Evolutionary conservation across 23 red algal species (phyloP).

Genomic region (Gracilaria domingensis): DNA sequence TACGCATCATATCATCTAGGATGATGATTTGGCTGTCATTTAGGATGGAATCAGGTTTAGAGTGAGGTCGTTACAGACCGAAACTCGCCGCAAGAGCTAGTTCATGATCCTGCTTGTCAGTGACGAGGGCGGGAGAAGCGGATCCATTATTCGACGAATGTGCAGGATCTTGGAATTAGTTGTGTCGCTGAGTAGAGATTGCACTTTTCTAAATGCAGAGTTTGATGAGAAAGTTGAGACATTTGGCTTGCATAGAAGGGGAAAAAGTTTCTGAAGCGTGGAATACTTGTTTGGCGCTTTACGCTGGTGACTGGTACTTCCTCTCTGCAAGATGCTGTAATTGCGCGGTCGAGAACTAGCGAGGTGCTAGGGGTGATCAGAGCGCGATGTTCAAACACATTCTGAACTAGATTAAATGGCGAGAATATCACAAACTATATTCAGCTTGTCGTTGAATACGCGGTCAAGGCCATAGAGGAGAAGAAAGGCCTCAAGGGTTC

Average conservation of each 20-base stretch:
- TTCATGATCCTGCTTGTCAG: slow-evolving; percentile 57
- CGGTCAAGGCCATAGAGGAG: too few relatives aligned
- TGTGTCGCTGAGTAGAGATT: slow-evolving; percentile 41
- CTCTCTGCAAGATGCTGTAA: slow-evolving; percentile 54
- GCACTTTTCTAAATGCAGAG: slow-evolving; percentile 52
- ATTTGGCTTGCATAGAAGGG: slow-evolving; percentile 40
- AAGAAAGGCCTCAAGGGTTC: too few relatives aligned
- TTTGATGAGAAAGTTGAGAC: slow-evolving; percentile 56
- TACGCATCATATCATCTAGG: slow-evolving; percentile 46
- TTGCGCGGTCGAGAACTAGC: slow-evolving; percentile 39
- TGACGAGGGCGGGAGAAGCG: slow-evolving; percentile 50
- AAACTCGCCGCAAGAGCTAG: slow-evolving; percentile 42
- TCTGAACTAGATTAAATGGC: too few relatives aligned
- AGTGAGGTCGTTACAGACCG: slow-evolving; percentile 39
- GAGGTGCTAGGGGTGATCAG: slow-evolving; percentile 49
- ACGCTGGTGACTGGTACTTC: slow-evolving; percentile 49
- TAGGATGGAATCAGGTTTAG: slow-evolving; percentile 56
- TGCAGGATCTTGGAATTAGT: slow-evolving; percentile 59
- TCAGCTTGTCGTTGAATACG: too few relatives aligned
- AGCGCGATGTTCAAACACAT: slow-evolving; percentile 53
- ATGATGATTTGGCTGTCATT: slow-evolving; percentile 50
- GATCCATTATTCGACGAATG: slow-evolving; percentile 49
- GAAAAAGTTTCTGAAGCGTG: slow-evolving; percentile 57
- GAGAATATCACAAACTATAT: too few relatives aligned
- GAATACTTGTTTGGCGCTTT: slow-evolving; percentile 56